Percentiles rank a stretch among this genome's conserved stretches.
Conservation (phyloP, 78 protist genomes). For the Anaeramoeba flamelloides region DNA sequence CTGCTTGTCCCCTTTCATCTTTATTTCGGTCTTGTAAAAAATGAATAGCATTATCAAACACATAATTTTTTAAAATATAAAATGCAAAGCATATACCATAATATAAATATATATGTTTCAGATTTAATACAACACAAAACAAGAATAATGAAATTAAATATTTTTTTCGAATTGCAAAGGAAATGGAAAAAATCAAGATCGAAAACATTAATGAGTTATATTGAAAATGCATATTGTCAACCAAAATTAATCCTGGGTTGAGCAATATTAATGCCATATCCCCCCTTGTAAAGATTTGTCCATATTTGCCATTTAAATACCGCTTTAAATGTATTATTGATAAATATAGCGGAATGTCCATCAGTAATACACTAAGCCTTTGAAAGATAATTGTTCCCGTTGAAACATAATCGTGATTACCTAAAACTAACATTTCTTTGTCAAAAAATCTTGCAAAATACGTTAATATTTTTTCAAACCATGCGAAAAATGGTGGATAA, state of each 20-base stretch:
- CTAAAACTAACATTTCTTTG: conserved; percentile 33
- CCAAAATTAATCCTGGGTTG: conserved; percentile 50
- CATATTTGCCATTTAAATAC: too few relatives aligned
- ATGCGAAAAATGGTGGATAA: conserved; percentile 92
- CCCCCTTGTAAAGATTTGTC: too few relatives aligned
- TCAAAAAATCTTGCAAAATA: conserved; percentile 40
- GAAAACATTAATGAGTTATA: conserved; percentile 73
- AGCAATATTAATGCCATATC: not conserved
- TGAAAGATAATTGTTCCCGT: conserved; percentile 46
- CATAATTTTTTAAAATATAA: conserved; percentile 20
- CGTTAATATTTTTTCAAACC: conserved; percentile 55
- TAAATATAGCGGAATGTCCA: too few relatives aligned
- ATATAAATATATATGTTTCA: conserved; percentile 71
- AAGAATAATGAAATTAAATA: conserved; percentile 13
- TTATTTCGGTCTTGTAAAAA: not conserved
- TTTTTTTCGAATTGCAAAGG: not conserved
- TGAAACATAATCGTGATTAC: conserved; percentile 19
- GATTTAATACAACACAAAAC: conserved; percentile 41
- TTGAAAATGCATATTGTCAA: conserved; percentile 68
- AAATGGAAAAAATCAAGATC: conserved; percentile 14
- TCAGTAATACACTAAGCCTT: conserved; percentile 21
- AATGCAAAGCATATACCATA: conserved; percentile 30
- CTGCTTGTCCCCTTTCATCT: not conserved
- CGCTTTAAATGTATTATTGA: too few relatives aligned
- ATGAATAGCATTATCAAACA: not conserved